Base-by-base conservation (phyloP, 202 grass and related monocot species). In the Carex sylvatica region DNA sequence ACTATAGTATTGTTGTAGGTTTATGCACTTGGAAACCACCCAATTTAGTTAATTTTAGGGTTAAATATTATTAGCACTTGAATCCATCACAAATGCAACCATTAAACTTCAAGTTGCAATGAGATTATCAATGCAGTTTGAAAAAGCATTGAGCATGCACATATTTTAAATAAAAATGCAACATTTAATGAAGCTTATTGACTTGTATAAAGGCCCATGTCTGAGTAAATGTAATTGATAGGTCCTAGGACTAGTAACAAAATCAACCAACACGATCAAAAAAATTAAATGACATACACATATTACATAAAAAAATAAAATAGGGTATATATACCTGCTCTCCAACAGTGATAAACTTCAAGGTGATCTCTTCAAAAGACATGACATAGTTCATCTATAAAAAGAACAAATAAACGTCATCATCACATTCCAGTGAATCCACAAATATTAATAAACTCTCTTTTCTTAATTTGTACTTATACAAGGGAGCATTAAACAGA, bases 311-410 rank as follows among this genome's bases (percentile, higher is more conserved):
- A 76, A 62, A 28, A 28, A 28, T 28, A 28, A 46, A 22, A 33
- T 26, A n/a, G 65, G 49, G 13, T 26, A 54, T 85, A 62, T 23
- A 22, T 95, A 98, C 95, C 90, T 95, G 93, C 87, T 95, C 95
- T 81, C 87, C 87, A 62, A 86, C 75, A 68, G 89, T 87, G 86
- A 98, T 93, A 90, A 98, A 95, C 80, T 95, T 95, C 70, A 98
- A 86, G 86, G 89, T 95, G 87, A 98, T 95, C 84, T 95, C 92
- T 80, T 98, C 95, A 89, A 98, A 98, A 18, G 92, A 98, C 69
- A 95, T 68, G 54, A 91, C 82, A 86, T 95, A 95, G 80, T 93
- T 98, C 56, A 98, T 94, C 95, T 98, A 85, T 46, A 91, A 52
- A 53, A 86, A 91, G 84, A 79, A 76, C 20, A 24, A 85, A 36